phyloP scores from a whole-genome alignment of 176 grass and related monocot species.

The Areca catechu region DNA sequence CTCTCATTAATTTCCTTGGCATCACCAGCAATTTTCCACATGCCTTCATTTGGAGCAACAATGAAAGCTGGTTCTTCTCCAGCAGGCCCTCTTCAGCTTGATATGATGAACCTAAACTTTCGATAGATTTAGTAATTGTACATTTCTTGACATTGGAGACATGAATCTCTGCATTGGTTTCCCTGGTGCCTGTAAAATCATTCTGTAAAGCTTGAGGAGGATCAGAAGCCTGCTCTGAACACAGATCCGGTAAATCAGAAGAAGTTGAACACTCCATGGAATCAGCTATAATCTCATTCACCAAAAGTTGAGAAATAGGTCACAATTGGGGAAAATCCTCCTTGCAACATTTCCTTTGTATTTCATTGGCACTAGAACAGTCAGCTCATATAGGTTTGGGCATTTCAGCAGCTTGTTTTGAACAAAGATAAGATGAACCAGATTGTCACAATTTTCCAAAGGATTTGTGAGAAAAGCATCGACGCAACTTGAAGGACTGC shows the following conservation, averaged over 20 bases:
- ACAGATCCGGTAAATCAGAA: slow-evolving; percentile 9
- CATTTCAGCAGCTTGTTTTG: neutral
- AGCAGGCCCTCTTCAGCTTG: neutral
- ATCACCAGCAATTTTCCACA: neutral
- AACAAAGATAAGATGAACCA: neutral
- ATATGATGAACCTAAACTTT: slow-evolving; percentile 1
- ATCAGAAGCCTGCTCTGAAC: neutral
- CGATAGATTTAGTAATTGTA: neutral
- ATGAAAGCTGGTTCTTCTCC: neutral
- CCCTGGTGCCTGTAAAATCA: slow-evolving; percentile 4
- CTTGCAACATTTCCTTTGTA: neutral
- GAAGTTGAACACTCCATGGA: slow-evolving; percentile 21
- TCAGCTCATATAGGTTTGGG: neutral
- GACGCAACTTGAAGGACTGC: slow-evolving; percentile 12
- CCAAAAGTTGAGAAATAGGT: slow-evolving; percentile 23
- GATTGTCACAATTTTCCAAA: slow-evolving; percentile 1
- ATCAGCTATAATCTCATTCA: slow-evolving; percentile 22
- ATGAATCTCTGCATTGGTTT: neutral
- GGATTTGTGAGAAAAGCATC: slow-evolving; percentile 5
- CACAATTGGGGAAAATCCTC: slow-evolving; percentile 2
- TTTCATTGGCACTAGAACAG: neutral
- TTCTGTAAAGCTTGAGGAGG: neutral
- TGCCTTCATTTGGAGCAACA: neutral
- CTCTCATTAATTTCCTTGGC: neutral
- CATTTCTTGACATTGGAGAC: neutral